Percentiles rank a stretch among this genome's conserved stretches.
phyloP scores from a whole-genome alignment of 2,329 filamentous ascomycete genomes.

The Cladophialophora exuberans region DNA sequence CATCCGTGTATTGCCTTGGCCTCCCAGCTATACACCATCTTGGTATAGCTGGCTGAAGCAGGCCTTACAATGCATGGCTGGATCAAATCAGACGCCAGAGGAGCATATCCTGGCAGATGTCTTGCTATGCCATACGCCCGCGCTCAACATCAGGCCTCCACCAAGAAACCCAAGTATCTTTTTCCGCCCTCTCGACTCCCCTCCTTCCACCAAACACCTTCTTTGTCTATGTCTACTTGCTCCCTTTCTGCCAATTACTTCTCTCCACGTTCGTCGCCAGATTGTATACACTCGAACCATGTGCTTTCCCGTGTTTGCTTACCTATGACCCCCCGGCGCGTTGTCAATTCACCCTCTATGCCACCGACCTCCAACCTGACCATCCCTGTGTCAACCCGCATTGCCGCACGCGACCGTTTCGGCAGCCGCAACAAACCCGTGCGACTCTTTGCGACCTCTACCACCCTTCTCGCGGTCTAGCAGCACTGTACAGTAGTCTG shows the following conservation, averaged over 20 bases:
- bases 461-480: slow-evolving; percentile 7
- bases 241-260: slow-evolving; percentile 24
- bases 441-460: slow-evolving; percentile 12
- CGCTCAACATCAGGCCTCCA: slow-evolving; percentile 25
- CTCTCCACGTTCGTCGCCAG: slow-evolving; percentile 19
- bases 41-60: slow-evolving; percentile 11
- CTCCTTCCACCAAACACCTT: slow-evolving; percentile 11
- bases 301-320: slow-evolving; percentile 7
- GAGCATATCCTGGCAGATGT: slow-evolving; percentile 6
- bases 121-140: slow-evolving; percentile 4
- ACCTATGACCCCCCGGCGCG: slow-evolving; percentile 15
- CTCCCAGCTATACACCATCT: slow-evolving; percentile 5
- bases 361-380: slow-evolving; percentile 10
- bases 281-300: slow-evolving; percentile 9
- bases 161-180: slow-evolving; percentile 8
- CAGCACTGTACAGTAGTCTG: slow-evolving; percentile 18
- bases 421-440: slow-evolving; percentile 23
- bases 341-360: slow-evolving; percentile 13
- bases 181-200: slow-evolving; percentile 18
- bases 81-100: slow-evolving; percentile 14
- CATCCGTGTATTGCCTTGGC: neutral
- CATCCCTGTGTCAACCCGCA: slow-evolving; percentile 18
- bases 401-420: slow-evolving; percentile 28
- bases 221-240: slow-evolving; percentile 1
- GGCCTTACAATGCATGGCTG: slow-evolving; percentile 17